phyloP scores from a whole-genome alignment of 148 eudicot species.

The Fagopyrum esculentum region DNA sequence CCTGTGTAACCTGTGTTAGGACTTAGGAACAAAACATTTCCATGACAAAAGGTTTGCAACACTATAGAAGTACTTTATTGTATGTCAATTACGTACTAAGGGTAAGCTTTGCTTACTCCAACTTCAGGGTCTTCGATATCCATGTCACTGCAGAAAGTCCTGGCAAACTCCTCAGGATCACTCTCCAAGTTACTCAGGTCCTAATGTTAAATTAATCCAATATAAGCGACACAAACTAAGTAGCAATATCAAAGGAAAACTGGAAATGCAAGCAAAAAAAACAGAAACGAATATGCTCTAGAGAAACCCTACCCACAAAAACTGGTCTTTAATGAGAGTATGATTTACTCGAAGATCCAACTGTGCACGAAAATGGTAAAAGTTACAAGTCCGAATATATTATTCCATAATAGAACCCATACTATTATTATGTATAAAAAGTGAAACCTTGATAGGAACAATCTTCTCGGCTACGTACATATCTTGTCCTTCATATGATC shows the following conservation, averaged over 20 bases:
- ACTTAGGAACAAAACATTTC: too few relatives aligned
- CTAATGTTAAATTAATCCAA: slow-evolving; percentile 30
- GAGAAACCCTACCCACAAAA: slow-evolving; percentile 69
- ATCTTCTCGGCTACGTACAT: slow-evolving; percentile 86
- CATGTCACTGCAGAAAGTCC: slow-evolving; percentile 78
- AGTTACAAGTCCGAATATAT: background rate
- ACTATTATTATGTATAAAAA: background rate
- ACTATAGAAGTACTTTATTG: background rate
- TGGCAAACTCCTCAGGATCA: slow-evolving; percentile 95
- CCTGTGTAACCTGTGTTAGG: background rate
- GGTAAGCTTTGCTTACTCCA: slow-evolving; percentile 52
- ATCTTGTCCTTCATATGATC: slow-evolving; percentile 92
- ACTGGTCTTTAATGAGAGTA: slow-evolving; percentile 87
- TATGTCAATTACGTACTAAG: background rate
- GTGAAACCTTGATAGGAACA: slow-evolving; percentile 80
- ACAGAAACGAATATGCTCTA: background rate
- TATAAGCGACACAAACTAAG: background rate
- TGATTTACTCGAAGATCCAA: slow-evolving; percentile 92
- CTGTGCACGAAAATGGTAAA: slow-evolving; percentile 25
- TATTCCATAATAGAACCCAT: background rate
- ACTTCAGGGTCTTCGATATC: slow-evolving; percentile 94
- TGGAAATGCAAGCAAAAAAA: background rate
- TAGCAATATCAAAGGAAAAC: background rate
- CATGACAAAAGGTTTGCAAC: too few relatives aligned
- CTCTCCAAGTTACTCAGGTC: slow-evolving; percentile 93